phyloP scores from a whole-genome alignment of 345 rosid species.

The Linum trigynum region DNA sequence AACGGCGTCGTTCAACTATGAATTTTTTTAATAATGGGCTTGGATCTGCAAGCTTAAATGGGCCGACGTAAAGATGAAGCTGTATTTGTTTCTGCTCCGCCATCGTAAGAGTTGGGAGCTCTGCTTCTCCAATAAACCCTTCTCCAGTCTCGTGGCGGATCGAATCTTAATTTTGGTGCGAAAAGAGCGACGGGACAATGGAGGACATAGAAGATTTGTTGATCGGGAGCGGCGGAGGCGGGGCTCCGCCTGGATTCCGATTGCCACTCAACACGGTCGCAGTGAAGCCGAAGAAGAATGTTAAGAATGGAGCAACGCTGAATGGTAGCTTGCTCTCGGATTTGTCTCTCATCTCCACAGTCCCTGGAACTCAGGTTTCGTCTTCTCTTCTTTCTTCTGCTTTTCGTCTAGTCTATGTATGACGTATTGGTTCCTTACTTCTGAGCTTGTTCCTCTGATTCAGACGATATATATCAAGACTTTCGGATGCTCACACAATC shows the following conservation, averaged over 20 bases:
- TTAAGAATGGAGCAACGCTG: conserved; percentile 23
- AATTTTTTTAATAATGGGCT: not conserved
- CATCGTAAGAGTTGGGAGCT: not conserved
- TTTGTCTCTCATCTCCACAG: conserved; percentile 29
- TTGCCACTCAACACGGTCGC: conserved; percentile 55
- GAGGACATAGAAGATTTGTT: conserved; percentile 86
- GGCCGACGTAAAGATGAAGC: not conserved
- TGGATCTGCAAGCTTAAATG: not conserved
- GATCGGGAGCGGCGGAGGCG: conserved; percentile 29
- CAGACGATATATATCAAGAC: conserved; percentile 81
- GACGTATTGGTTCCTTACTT: not conserved
- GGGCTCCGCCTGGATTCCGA: conserved; percentile 65
- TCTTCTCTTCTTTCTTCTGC: conserved; percentile 5
- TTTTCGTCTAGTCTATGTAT: not conserved
- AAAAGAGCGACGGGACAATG: conserved; percentile 26
- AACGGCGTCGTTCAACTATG: not conserved
- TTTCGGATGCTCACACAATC: conserved; percentile 93
- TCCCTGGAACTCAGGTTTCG: conserved; percentile 80
- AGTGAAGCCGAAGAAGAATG: conserved; percentile 37
- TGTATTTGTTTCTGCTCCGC: not conserved
- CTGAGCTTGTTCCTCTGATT: conserved; percentile 7
- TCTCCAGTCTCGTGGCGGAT: not conserved
- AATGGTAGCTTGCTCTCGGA: conserved; percentile 20
- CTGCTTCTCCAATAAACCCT: not conserved
- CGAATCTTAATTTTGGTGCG: not conserved